phyloP scores from a whole-genome alignment of 148 eudicot genomes.

The Pouteria glomerata region DNA sequence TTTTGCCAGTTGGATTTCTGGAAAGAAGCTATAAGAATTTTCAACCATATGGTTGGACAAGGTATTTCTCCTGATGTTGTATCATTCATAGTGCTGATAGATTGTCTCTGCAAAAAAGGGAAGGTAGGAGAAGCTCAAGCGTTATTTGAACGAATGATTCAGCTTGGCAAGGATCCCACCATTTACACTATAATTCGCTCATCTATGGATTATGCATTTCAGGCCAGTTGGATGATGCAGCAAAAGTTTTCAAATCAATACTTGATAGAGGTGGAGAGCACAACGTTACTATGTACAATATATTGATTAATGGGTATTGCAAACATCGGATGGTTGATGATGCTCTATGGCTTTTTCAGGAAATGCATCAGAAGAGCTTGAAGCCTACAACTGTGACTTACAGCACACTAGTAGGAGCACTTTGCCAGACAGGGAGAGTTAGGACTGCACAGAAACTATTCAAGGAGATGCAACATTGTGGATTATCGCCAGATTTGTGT shows the following conservation, averaged over 20 bases:
- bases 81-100: slow-evolving; percentile 12
- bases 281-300: slow-evolving; percentile 15
- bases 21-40: slow-evolving; percentile 13
- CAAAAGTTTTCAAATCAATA: slow-evolving; percentile 10
- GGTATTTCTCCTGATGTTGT: slow-evolving; percentile 15
- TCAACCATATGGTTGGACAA: slow-evolving; percentile 8
- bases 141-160: slow-evolving; percentile 10
- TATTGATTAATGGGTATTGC: slow-evolving; percentile 18
- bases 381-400: slow-evolving; percentile 15
- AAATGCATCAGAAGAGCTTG: slow-evolving; percentile 12
- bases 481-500: slow-evolving; percentile 19
- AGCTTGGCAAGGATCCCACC: slow-evolving; percentile 6
- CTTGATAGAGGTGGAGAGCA: slow-evolving; percentile 5
- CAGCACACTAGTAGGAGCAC: slow-evolving; percentile 16
- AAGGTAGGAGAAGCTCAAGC: slow-evolving; percentile 7
- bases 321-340: slow-evolving; percentile 16
- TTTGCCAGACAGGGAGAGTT: slow-evolving; percentile 15
- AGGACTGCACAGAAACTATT: slow-evolving; percentile 19
- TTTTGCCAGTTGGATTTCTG: slow-evolving; percentile 10
- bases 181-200: slow-evolving; percentile 2
- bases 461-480: slow-evolving; percentile 13
- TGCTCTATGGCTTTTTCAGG: slow-evolving; percentile 9
- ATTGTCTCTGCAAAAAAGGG: slow-evolving; percentile 13
- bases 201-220: slow-evolving; percentile 1
- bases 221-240: slow-evolving; percentile 15